Percentiles rank a stretch among this genome's conserved stretches.
Evolutionary conservation across 306 rosid species (phyloP).

Genomic region (Medicago arabica): DNA sequence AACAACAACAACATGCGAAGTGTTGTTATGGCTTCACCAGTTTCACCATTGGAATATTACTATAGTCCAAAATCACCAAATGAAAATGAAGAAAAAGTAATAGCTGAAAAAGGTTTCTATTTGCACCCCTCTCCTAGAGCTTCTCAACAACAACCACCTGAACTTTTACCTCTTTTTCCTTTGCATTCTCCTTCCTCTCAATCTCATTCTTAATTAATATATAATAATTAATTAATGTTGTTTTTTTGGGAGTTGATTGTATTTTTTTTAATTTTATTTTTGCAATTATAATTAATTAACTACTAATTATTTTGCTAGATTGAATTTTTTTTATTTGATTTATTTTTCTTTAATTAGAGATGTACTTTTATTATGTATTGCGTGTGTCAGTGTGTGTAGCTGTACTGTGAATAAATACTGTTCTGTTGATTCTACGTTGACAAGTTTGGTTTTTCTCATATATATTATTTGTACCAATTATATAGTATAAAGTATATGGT

Average conservation of each 20-base stretch:
- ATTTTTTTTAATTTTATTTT: background rate
- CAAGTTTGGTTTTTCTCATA: background rate
- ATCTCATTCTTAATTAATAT: background rate
- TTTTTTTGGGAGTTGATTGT: constrained; percentile 9
- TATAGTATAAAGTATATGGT: too few relatives aligned
- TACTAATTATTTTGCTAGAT: background rate
- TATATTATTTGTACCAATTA: background rate
- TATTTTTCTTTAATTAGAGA: background rate
- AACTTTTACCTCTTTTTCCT: constrained; percentile 79
- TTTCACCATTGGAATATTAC: constrained; percentile 68
- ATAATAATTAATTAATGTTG: background rate
- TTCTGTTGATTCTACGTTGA: constrained; percentile 1
- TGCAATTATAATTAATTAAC: background rate
- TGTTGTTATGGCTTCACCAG: constrained; percentile 66
- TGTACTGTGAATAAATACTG: constrained; percentile 21
- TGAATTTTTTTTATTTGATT: background rate
- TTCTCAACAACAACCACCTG: constrained; percentile 61
- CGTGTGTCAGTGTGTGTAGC: constrained; percentile 14
- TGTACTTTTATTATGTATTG: background rate
- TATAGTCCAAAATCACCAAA: constrained; percentile 54
- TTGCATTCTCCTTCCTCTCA: constrained; percentile 66
- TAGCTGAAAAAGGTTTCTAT: constrained; percentile 78
- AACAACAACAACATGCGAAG: constrained; percentile 6
- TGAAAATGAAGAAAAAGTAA: constrained; percentile 37
- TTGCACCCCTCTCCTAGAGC: constrained; percentile 75